phyloP scores from a whole-genome alignment of 768 basidiomycete species.

The Russula sp. region DNA sequence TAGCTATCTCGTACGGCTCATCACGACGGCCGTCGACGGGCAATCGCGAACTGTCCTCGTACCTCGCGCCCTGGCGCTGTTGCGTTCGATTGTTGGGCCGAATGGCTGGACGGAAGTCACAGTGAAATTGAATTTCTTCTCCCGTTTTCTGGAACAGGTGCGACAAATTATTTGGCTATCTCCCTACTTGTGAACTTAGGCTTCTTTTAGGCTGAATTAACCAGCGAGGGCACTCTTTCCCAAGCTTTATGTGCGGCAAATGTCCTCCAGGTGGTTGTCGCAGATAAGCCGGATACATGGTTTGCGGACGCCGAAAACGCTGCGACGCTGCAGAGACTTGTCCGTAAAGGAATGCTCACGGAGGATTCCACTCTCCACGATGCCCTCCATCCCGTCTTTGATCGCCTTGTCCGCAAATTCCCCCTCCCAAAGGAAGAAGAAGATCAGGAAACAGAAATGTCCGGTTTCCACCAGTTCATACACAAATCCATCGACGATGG shows the following conservation, averaged over 20 bases:
- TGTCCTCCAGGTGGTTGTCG: constrained; percentile 81
- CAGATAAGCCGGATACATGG: constrained; percentile 84
- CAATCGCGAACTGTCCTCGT: constrained; percentile 46
- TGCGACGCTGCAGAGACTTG: constrained; percentile 68
- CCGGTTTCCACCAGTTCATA: constrained; percentile 76
- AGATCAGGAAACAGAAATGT: constrained; percentile 59
- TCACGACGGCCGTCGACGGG: constrained; percentile 64
- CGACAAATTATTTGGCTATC: constrained; percentile 30
- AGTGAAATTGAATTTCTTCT: constrained; percentile 88
- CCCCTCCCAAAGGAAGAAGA: constrained; percentile 79
- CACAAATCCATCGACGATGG: constrained; percentile 74
- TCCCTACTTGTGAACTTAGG: not conserved
- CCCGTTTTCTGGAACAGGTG: constrained; percentile 78
- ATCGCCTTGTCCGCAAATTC: constrained; percentile 70
- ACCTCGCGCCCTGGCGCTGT: constrained; percentile 59
- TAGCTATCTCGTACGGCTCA: constrained; percentile 91
- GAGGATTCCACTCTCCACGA: constrained; percentile 82
- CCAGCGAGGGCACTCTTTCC: constrained; percentile 57
- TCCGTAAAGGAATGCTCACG: constrained; percentile 81
- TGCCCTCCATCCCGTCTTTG: constrained; percentile 76
- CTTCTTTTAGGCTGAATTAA: constrained; percentile 63
- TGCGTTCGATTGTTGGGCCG: constrained; percentile 77
- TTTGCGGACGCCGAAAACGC: constrained; percentile 61
- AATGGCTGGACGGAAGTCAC: constrained; percentile 89
- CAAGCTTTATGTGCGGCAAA: constrained; percentile 80